Conservation (phyloP, 2,329 filamentous ascomycete genomes). For the Bipolaris gigantea region DNA sequence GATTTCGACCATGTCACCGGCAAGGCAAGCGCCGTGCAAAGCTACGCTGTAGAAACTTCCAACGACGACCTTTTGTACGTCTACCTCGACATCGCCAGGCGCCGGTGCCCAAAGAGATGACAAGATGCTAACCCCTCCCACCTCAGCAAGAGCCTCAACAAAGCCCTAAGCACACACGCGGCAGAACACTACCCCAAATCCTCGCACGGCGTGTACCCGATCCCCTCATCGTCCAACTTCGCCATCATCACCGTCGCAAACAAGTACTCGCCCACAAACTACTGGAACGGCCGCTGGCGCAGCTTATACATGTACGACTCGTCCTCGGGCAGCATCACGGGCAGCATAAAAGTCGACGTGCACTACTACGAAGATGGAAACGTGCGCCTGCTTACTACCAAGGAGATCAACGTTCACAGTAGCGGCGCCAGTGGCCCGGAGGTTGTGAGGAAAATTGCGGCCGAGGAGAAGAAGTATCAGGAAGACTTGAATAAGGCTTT, state of each 20-base stretch:
- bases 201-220: constrained; percentile 80
- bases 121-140: background rate
- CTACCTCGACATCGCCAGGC: background rate
- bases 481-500: constrained; percentile 94
- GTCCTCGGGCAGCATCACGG: constrained; percentile 66
- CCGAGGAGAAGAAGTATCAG: constrained; percentile 87
- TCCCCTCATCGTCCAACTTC: constrained; percentile 67
- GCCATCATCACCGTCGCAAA: constrained; percentile 87
- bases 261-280: constrained; percentile 98
- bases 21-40: constrained; percentile 82
- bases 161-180: constrained; percentile 73
- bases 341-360: constrained; percentile 87
- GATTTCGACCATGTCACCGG: constrained; percentile 82
- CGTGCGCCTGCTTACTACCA: constrained; percentile 87
- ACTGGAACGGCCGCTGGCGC: constrained; percentile 98
- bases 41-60: constrained; percentile 73
- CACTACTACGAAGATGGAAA: constrained; percentile 99
- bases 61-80: constrained; percentile 79
- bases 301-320: constrained; percentile 81
- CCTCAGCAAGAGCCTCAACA: constrained; percentile 77
- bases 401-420: constrained; percentile 67
- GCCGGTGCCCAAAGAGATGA: background rate
- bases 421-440: constrained; percentile 65
- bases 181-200: constrained; percentile 86
- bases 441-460: constrained; percentile 76